Evolutionary conservation across 306 rosid species (phyloP), one percentile per base, ranked within the genome.

Genomic region (Acacia acuminata): DNA sequence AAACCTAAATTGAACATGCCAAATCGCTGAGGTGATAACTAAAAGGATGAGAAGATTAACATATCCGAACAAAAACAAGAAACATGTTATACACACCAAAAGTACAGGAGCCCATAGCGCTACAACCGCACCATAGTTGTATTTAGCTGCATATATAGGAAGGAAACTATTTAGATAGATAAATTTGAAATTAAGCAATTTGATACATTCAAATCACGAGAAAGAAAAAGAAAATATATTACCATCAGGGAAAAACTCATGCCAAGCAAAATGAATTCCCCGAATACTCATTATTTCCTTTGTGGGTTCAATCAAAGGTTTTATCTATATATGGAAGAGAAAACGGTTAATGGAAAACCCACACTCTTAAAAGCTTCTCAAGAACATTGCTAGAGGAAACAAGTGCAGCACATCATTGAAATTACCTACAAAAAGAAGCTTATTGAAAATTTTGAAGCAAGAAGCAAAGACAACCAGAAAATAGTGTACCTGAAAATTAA

Each of bases 171-270:
- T 87, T 68, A 84, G 73, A 87, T 27, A 77, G 50, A 82, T 20
- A 24, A 60, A 16, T 24, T 58, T 58, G 30, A 81, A 70, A 75
- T 38, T 67, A 48, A 45, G 71, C 10, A 77, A 22, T 22, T 55
- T 78, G 82, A 63, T 81, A 30, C 24, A 55, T 15, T 40, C 44
- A 63, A 82, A 73, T 32, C 55, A 47, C 38, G 73, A 76, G 67
- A 78, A 78, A 86, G 56, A 77, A 72, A 76, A 78, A 82, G 43
- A 81, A 27, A 42, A 79, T 72, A 84, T 82, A 71, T 69, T 87
- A 96, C 99, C 98, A 4, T 83, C 6, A 8, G 98, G 98, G 77
- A 92, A 96, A 87, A 96, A 89, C 86, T 96, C 98, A 85, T 96
- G 98, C 99, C 99, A 96, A 42, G 76, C 87, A 84, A 63, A 96